Conservation (phyloP, 768 basidiomycete genomes). For the Austroboletus eburneus region DNA sequence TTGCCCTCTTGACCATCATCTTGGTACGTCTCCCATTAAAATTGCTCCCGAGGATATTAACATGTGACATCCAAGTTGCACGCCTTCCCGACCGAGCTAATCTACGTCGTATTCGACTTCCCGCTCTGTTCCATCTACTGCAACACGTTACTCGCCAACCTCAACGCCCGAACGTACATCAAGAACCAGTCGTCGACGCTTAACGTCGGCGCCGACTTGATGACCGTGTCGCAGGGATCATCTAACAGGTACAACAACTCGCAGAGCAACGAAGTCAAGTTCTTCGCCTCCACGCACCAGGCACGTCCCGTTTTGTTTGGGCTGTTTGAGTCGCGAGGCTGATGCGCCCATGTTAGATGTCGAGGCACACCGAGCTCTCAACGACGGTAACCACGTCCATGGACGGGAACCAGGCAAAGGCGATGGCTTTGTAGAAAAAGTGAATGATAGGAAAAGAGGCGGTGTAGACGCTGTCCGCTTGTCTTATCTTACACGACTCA, state of each 20-base stretch:
- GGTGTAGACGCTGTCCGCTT: not conserved
- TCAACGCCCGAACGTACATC: conserved; percentile 5
- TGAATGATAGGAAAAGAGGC: not conserved
- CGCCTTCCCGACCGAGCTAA: not conserved
- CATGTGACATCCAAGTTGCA: not conserved
- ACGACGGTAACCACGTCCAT: not conserved
- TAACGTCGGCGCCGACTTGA: not conserved
- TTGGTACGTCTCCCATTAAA: not conserved
- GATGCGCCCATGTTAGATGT: not conserved
- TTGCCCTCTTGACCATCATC: not conserved
- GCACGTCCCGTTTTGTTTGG: not conserved
- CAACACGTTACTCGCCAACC: conserved; percentile 5
- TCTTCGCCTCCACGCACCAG: not conserved
- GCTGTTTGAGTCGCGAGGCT: too few species aligned
- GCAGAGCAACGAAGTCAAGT: not conserved
- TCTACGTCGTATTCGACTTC: conserved; percentile 2
- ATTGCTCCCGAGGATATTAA: not conserved
- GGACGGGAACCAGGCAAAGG: not conserved
- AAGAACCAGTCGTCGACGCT: not conserved
- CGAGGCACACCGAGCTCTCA: not conserved
- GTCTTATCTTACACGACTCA: too few species aligned
- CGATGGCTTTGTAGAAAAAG: not conserved
- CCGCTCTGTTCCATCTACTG: conserved; percentile 2
- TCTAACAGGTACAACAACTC: not conserved
- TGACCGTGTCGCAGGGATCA: not conserved